phyloP scores from a whole-genome alignment of 2,329 filamentous ascomycete genomes.

The Alternaria tenuissima region DNA sequence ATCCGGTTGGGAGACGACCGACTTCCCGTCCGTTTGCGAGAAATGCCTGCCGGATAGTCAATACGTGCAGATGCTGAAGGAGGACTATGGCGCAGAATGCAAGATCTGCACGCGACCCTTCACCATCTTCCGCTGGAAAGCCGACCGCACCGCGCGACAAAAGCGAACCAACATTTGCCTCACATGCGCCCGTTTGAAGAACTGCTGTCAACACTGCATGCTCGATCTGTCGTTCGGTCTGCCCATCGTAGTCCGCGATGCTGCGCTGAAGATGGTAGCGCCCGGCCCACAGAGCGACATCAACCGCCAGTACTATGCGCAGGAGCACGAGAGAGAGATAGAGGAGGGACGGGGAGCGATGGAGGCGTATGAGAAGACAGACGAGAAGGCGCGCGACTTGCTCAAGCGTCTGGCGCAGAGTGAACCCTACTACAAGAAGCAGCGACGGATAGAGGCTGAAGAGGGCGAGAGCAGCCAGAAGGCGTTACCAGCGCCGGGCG shows the following conservation, averaged over 20 bases:
- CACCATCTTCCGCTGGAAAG: constrained; percentile 94
- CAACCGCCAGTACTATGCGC: constrained; percentile 96
- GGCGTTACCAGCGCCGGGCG: constrained; percentile 52
- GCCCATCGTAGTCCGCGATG: constrained; percentile 93
- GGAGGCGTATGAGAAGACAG: constrained; percentile 95
- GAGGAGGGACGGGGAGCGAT: constrained; percentile 83
- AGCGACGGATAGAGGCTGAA: constrained; percentile 73
- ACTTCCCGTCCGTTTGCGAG: constrained; percentile 89
- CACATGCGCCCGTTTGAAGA: constrained; percentile 95
- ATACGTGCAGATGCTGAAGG: constrained; percentile 98
- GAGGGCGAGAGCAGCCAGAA: constrained; percentile 52
- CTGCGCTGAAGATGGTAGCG: constrained; percentile 96
- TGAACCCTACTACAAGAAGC: constrained; percentile 94
- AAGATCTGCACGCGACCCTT: constrained; percentile 90
- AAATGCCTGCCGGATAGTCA: constrained; percentile 95
- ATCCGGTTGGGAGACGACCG: constrained; percentile 87
- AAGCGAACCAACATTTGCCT: constrained; percentile 96
- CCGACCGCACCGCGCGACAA: constrained; percentile 87
- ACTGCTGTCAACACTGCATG: constrained; percentile 99
- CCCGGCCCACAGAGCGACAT: constrained; percentile 91
- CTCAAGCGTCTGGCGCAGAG: constrained; percentile 85
- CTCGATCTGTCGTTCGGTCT: constrained; percentile 95
- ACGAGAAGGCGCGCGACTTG: constrained; percentile 93
- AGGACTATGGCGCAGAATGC: constrained; percentile 82
- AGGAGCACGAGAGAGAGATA: constrained; percentile 95